Percentiles rank a stretch among this genome's conserved stretches.
Evolutionary conservation across 2,329 filamentous ascomycete genomes (phyloP).

Genomic region (Xylariaceae sp.): DNA sequence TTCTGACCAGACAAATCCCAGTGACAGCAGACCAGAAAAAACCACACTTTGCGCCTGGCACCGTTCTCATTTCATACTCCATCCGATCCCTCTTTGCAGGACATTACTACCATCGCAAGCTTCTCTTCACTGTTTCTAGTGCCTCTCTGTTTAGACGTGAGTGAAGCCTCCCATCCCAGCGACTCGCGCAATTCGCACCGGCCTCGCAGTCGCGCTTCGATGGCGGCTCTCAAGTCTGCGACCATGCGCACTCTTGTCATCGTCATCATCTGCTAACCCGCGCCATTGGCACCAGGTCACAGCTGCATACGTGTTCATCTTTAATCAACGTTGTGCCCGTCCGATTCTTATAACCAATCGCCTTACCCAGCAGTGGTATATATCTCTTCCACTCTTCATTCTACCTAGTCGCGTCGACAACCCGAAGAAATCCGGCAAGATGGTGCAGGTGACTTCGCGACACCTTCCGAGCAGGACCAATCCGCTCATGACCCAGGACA

Average conservation of each 20-base stretch:
- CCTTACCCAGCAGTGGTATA: constrained; percentile 7
- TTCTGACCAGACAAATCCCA: constrained; percentile 18
- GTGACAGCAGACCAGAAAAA: constrained; percentile 12
- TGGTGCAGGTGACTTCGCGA: constrained; percentile 35
- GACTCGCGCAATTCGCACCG: constrained; percentile 24
- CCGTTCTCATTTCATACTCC: constrained; percentile 18
- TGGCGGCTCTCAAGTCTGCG: constrained; percentile 26
- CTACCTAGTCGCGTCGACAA: constrained; percentile 19
- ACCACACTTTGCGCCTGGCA: constrained; percentile 25
- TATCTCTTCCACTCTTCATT: constrained; percentile 11
- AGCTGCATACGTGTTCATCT: constrained; percentile 15
- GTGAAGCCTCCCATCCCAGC: constrained; percentile 27
- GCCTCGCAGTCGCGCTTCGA: constrained; percentile 25
- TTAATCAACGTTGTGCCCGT: constrained; percentile 19
- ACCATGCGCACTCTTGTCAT: constrained; percentile 22
- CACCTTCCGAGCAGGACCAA: constrained; percentile 58
- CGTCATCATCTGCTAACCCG: constrained; percentile 28
- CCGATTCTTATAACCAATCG: not conserved
- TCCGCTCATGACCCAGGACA: constrained; percentile 58
- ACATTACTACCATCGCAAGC: constrained; percentile 8
- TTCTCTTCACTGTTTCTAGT: constrained; percentile 11
- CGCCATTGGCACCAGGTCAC: constrained; percentile 20
- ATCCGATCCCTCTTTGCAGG: constrained; percentile 11
- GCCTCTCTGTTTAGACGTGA: constrained; percentile 26
- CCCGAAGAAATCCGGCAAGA: constrained; percentile 26